Evolutionary conservation across 2,329 filamentous ascomycete genomes (phyloP), one percentile per base, ranked within the genome.

Genomic region (Colletotrichum sp.): DNA sequence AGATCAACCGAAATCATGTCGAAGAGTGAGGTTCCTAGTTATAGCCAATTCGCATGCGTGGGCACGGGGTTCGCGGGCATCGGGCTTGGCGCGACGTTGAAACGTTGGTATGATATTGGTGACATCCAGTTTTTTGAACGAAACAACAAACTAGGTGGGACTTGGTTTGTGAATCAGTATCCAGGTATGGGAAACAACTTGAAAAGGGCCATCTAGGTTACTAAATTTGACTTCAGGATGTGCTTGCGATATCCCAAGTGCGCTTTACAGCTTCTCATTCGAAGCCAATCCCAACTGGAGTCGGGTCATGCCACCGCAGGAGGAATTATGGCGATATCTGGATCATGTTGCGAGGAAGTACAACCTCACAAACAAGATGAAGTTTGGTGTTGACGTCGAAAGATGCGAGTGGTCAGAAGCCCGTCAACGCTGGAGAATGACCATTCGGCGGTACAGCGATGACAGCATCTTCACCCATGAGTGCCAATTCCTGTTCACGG

Each of bases 91-190:
- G 91, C 90, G 57, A 88, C 89, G 28, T 81, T 94, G 67, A 90
- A 91, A 78, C 84, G 90, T 21, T 88, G 88, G 81, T 87, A 93
- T 57, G 88, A 87, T 34, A 91, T 91, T 70, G 88, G 89, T 76
- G 90, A 93, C 75, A 88, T 93, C 78, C 85, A 86, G 32, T 87
- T 94, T 79, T 93, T 93, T 75, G 92, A 94, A 28, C 86, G 89
- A 15, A 85, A 91, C 76, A 83, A 85, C 6, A 87, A 88, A 5
- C 85, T 93, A 58, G 92, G 92, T 36, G 92, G 92, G 9, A 93
- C 92, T 2, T 94, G 92, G 92, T 88, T 87, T 82, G 88, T 88
- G 60, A 94, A 93, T 80, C 85, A 87, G 36, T 94, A 94, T 81
- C 92, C 90, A 12, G 89, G 89, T 81, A 83, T 81, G 67, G 6